A percentile compares a stretch with the other conserved stretches of the same genome.
These are phyloP conservation scores for Aspergillus ochraceoroseus DNA, from an alignment of 2,329 filamentous ascomycete species.

Conservation along the genomic window DNA sequence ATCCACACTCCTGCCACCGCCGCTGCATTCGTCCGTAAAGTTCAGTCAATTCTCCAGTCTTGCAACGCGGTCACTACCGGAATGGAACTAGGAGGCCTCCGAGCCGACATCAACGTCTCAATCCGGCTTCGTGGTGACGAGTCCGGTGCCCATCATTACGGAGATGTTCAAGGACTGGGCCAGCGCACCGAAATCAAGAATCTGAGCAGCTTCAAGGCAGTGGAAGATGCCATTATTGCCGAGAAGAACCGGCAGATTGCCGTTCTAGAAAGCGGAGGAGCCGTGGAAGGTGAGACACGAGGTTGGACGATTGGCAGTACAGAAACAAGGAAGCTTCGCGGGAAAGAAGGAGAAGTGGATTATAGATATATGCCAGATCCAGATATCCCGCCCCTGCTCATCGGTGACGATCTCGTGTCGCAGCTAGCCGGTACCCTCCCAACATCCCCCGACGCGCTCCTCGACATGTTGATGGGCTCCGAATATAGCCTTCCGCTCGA, in stretches of 20 bases:
- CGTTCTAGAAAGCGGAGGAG: conserved; percentile 69
- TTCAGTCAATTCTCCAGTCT: conserved; percentile 72
- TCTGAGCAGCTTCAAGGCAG: conserved; percentile 85
- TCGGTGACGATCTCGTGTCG: conserved; percentile 64
- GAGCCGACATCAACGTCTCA: conserved; percentile 94
- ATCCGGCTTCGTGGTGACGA: conserved; percentile 58
- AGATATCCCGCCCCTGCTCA: conserved; percentile 73
- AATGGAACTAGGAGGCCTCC: conserved; percentile 86
- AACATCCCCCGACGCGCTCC: conserved; percentile 64
- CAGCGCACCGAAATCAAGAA: conserved; percentile 98
- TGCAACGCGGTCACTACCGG: conserved; percentile 83
- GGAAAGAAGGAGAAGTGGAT: conserved; percentile 95
- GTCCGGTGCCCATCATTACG: conserved; percentile 47
- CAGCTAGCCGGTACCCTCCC: conserved; percentile 62
- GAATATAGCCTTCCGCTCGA: conserved; percentile 68
- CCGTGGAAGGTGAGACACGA: conserved; percentile 77
- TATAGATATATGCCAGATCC: conserved; percentile 99
- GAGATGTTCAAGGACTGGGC: conserved; percentile 61
- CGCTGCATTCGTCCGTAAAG: conserved; percentile 80
- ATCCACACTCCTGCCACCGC: conserved; percentile 84
- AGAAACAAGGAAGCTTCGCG: conserved; percentile 73
- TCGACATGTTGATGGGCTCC: conserved; percentile 56
- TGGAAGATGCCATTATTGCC: conserved; percentile 89
- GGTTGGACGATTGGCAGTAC: conserved; percentile 85
- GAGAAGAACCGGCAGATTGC: conserved; percentile 85